Evolutionary conservation across 192 early-diverging fungal species (phyloP), one percentile per base, ranked within the genome.

Genomic region (Rhizoclosmatium globosum): DNA sequence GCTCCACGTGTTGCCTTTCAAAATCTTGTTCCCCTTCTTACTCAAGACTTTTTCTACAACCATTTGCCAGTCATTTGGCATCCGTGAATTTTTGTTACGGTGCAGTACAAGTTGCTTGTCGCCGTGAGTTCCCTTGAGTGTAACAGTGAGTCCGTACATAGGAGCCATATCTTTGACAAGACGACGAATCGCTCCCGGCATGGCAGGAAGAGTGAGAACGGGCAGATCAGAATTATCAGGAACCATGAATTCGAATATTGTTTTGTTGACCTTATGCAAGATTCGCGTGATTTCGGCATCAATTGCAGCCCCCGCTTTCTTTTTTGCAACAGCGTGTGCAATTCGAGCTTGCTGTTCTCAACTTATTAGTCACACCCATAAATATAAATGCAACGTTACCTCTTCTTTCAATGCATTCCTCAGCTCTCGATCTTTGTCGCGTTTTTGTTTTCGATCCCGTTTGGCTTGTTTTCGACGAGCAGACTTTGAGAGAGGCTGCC

Each of bases 11-110:
- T 75, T 76, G 38, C 79, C 81, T 31, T 78, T 66, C 64, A 82
- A 53, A 42, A 64, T 57, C 38, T 75, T 78, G 3, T 74, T 53
- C 79, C 46, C 42, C 31, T 50, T 47, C 72, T 41, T 45, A 48
- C 3, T 11, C 60, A 42, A 79, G 17, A 79, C 77, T 19, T 43
- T 11, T 7, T 73, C 42, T 13, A 82, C 81, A 1, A 83, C 47
- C 1, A 11, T 17, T 17, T 65, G 41, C 84, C 84, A 85, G 47
- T 82, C 68, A 15, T 38, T n/a, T n/a, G 85, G 85, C 4, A 76
- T 73, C 13, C 15, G 6, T 31, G 85, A 74, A 11, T 47, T 47
- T 43, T 77, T 39, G 9, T 79, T 79, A 9, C 79, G 56, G 48
- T 79, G 46, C 11, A 85, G 46, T 17, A 81, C 68, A 4, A 68